Conservation (phyloP, 495 filamentous ascomycete genomes). For the Hypoxylon fragiforme region DNA sequence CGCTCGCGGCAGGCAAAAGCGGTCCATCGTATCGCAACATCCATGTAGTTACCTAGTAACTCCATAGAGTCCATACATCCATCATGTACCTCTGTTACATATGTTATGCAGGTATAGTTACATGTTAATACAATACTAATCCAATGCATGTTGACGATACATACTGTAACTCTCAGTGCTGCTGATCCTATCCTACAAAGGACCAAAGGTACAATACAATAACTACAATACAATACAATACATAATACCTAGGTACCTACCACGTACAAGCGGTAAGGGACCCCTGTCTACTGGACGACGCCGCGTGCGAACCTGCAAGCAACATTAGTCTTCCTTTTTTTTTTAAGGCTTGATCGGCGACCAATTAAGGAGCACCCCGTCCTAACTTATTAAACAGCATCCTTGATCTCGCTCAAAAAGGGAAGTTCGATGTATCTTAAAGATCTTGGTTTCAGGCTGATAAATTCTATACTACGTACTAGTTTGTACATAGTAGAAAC, state of each 20-base stretch:
- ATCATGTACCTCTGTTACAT: too few relatives aligned
- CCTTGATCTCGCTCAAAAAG: conserved; percentile 14
- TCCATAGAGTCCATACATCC: too few relatives aligned
- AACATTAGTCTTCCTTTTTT: too few relatives aligned
- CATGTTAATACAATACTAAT: background rate
- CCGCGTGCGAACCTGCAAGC: conserved; percentile 21
- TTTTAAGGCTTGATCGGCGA: conserved; percentile 38
- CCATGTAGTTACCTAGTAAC: too few relatives aligned
- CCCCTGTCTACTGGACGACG: conserved; percentile 10
- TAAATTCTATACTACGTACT: conserved; percentile 5
- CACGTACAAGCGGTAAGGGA: conserved; percentile 15
- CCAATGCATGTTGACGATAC: too few relatives aligned
- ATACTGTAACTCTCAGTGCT: too few relatives aligned
- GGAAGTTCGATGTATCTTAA: conserved; percentile 14
- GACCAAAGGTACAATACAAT: too few relatives aligned
- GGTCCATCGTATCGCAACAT: too few relatives aligned
- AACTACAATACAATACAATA: too few relatives aligned
- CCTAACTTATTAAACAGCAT: conserved; percentile 31
- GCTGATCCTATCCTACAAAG: too few relatives aligned
- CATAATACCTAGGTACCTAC: background rate
- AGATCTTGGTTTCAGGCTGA: conserved; percentile 11
- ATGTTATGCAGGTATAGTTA: too few relatives aligned
- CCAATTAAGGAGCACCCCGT: conserved; percentile 37
- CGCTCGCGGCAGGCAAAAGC: conserved; percentile 4
- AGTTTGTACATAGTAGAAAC: too few relatives aligned